Percentiles rank a stretch among this genome's conserved stretches.
Evolutionary conservation across 2,329 filamentous ascomycete species (phyloP).

Genomic region (Zalaria sp.): DNA sequence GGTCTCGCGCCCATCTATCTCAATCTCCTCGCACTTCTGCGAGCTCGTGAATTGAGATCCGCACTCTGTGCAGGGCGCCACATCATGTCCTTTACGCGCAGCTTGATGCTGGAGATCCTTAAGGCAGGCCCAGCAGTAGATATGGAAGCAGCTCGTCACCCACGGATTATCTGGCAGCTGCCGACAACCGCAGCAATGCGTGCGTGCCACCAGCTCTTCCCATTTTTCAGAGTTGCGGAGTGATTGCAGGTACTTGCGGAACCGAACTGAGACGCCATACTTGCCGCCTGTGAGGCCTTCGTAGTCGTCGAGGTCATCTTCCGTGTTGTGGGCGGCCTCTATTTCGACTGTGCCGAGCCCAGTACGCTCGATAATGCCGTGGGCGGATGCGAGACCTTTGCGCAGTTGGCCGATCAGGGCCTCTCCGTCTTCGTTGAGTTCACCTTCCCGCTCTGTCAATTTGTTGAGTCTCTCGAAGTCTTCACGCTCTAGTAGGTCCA

Average conservation of each 20-base stretch:
- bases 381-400: slow-evolving; percentile 7
- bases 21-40: slow-evolving; percentile 11
- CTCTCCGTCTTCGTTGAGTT: slow-evolving; percentile 3
- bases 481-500: slow-evolving; percentile 28
- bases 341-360: slow-evolving; percentile 2
- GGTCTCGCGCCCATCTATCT: not conserved
- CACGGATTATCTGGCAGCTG: slow-evolving; percentile 23
- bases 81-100: slow-evolving; percentile 10
- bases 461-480: slow-evolving; percentile 29
- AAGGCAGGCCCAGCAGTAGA: slow-evolving; percentile 41
- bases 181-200: slow-evolving; percentile 29
- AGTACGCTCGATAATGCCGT: not conserved
- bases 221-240: slow-evolving; percentile 20
- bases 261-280: slow-evolving; percentile 18
- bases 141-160: slow-evolving; percentile 39
- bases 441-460: slow-evolving; percentile 4
- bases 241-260: slow-evolving; percentile 24
- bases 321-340: not conserved
- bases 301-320: slow-evolving; percentile 2
- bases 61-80: slow-evolving; percentile 20
- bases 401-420: slow-evolving; percentile 9
- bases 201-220: slow-evolving; percentile 20
- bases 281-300: not conserved
- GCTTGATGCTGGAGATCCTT: slow-evolving; percentile 15
- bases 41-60: slow-evolving; percentile 12